Evolutionary conservation across 257 asterid genomes (phyloP).

Genomic region (Plantago ovata): DNA sequence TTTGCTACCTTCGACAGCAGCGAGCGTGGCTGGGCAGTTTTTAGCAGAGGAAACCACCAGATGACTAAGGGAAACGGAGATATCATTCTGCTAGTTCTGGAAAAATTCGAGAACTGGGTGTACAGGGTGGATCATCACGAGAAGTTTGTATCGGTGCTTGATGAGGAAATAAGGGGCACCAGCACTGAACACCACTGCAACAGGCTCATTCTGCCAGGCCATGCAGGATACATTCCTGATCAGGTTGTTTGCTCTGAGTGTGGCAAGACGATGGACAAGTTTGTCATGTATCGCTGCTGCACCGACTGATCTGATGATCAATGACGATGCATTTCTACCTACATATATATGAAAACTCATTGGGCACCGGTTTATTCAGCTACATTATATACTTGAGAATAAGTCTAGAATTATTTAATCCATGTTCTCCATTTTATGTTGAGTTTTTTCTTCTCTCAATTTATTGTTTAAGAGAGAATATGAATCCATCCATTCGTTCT

Average conservation of each 20-base stretch:
- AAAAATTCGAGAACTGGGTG: conserved; percentile 35
- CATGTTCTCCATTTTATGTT: no score
- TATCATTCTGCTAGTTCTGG: conserved; percentile 38
- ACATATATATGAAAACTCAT: no score
- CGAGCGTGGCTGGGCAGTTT: conserved; percentile 78
- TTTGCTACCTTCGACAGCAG: conserved; percentile 71
- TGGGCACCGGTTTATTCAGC: no score
- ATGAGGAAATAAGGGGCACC: conserved; percentile 32
- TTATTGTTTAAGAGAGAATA: no score
- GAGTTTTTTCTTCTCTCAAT: no score
- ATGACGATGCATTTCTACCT: no score
- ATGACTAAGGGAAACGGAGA: conserved; percentile 57
- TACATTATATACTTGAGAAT: no score
- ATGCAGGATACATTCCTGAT: conserved; percentile 61
- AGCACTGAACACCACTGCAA: conserved; percentile 73
- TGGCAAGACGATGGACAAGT: conserved; percentile 73
- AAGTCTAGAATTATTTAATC: no score
- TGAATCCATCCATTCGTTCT: no score
- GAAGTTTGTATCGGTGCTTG: conserved; percentile 46
- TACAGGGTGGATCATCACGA: conserved; percentile 38
- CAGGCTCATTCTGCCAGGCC: conserved; percentile 69
- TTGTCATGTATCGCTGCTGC: conserved; percentile 85
- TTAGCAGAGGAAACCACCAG: conserved; percentile 47
- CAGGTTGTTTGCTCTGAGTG: conserved; percentile 76
- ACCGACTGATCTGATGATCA: conserved; percentile 33